Evolutionary conservation across 352 stramenopile genomes (phyloP), one percentile per base, ranked within the genome.

Genomic region (Phytophthora megakarya): DNA sequence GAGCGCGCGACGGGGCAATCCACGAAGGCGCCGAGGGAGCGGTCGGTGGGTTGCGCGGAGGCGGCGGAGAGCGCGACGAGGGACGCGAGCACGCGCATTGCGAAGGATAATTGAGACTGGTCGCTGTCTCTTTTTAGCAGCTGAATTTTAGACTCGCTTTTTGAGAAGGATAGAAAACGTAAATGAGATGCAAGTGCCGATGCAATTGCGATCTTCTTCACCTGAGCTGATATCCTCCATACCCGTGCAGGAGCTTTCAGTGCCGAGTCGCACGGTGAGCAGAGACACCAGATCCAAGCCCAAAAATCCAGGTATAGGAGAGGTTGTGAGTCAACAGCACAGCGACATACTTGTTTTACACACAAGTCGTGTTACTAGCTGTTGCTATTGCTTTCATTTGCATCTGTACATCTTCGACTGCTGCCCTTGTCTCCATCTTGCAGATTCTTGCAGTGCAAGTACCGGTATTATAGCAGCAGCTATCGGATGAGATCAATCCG

Each of bases 11-110:
- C 21, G 16, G 64, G 55, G 35, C 84, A 92, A 43, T 67, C 53
- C 9, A 92, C 67, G 2, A 92, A 71, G 42, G 83, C 77, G 7
- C 83, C 83, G 8, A 88, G 56, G 8, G 76, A 80, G 7, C 48
- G 68, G 3, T 74, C 42, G 2, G 43, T 61, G 23, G 51, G 61
- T 1, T 23, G 42, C 28, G 40, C 38, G 22, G 40, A 60, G 48
- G 47, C 46, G 12, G n/a, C 22, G 6, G 59, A 57, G 44, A 71
- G 58, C 44, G 30, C 53, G 32, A 71, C 33, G 35, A 82, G 63
- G 25, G 59, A 56, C 60, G 56, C 45, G 43, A 60, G 50, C 12
- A 70, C 23, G 6, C 40, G 51, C 63, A 75, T 75, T 23, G 11
- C 28, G 21, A 59, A 37, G 33, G 55, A 26, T 10, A 35, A 59